Conservation (phyloP, 345 rosid genomes). For the Clarkia xantiana region DNA sequence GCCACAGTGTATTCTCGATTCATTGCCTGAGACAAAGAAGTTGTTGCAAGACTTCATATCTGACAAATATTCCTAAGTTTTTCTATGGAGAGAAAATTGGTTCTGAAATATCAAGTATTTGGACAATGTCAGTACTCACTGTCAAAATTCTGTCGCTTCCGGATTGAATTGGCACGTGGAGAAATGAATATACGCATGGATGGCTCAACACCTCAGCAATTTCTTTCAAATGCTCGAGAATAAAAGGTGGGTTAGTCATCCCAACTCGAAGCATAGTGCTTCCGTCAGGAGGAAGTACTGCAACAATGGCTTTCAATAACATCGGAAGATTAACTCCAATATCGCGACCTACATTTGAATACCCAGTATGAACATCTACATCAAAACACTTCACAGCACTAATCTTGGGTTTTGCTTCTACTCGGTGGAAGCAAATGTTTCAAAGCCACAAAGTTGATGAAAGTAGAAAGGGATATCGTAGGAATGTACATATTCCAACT, state of each 20-base stretch:
- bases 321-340: conserved; percentile 81
- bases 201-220: conserved; percentile 74
- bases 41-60: not conserved
- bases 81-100: too few relatives aligned
- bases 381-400: too few relatives aligned
- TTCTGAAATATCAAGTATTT: too few relatives aligned
- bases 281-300: conserved; percentile 73
- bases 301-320: conserved; percentile 67
- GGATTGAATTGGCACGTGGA: conserved; percentile 90
- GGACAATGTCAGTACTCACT: conserved; percentile 26
- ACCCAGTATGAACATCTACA: not conserved
- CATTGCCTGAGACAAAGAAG: conserved; percentile 51
- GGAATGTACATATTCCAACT: too few relatives aligned
- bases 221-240: conserved; percentile 81
- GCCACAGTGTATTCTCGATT: conserved; percentile 71
- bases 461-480: too few relatives aligned
- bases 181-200: conserved; percentile 87
- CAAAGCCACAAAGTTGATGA: too few relatives aligned
- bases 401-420: too few relatives aligned
- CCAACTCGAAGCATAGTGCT: conserved; percentile 91
- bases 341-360: conserved; percentile 66
- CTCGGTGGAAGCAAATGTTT: too few relatives aligned
- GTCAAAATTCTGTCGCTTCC: conserved; percentile 71
- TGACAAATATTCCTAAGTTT: not conserved
- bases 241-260: conserved; percentile 98